These are phyloP conservation scores for Stipa capillata DNA, from an alignment of 176 grass and related monocot species.

Conservation along the genomic window DNA sequence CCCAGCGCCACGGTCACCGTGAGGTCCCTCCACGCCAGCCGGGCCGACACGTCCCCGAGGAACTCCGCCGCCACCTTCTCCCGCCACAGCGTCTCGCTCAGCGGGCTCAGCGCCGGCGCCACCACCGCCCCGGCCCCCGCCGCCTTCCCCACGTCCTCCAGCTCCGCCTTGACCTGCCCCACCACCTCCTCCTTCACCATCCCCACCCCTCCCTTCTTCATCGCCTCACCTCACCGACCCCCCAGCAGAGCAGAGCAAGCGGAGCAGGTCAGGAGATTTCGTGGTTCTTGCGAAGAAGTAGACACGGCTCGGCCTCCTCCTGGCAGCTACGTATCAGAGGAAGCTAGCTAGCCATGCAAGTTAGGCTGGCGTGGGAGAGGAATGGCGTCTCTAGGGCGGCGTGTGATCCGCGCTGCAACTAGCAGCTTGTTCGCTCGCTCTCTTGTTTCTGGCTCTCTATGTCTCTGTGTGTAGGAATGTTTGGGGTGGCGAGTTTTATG, in stretches of 20 bases:
- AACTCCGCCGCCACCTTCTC: slow-evolving; percentile 42
- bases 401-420: neutral
- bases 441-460: neutral
- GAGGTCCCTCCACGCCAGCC: slow-evolving; percentile 91
- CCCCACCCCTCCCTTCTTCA: slow-evolving; percentile 17
- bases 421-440: no score
- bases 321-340: neutral
- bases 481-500: slow-evolving; percentile 35
- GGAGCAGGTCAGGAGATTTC: neutral
- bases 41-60: slow-evolving; percentile 78
- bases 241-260: no score
- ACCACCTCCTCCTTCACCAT: slow-evolving; percentile 17
- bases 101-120: slow-evolving; percentile 58
- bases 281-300: neutral
- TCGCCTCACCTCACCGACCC: no score
- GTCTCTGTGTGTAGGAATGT: neutral
- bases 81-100: slow-evolving; percentile 96
- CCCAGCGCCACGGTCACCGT: slow-evolving; percentile 68
- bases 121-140: slow-evolving; percentile 17
- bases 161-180: slow-evolving; percentile 56
- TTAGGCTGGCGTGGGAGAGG: slow-evolving; percentile 16
- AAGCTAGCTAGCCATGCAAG: neutral
- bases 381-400: slow-evolving; percentile 9
- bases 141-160: slow-evolving; percentile 43
- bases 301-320: neutral